Base-by-base conservation (phyloP, 2,329 filamentous ascomycete genomes). In the Sphaerostilbella broomeana region DNA sequence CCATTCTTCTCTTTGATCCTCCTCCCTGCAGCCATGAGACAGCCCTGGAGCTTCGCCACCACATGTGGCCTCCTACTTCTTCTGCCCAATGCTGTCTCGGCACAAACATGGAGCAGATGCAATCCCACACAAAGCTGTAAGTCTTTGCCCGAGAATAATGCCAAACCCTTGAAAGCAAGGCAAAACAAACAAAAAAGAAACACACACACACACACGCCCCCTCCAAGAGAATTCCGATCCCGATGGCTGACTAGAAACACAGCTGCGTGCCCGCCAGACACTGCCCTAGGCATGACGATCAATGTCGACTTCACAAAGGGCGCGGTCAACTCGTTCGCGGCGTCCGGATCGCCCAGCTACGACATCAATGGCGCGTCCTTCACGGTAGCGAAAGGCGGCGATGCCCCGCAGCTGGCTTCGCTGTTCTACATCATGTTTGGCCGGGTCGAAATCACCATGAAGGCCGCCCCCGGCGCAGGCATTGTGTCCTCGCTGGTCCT, bases 341-440 rank as follows among this genome's bases (percentile, higher is more conserved):
- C 81, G 5, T 77, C 75, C 21, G 83, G 85, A 38, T 72, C 69
- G 13, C 79, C 86, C 3, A 79, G 78, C 2, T 97, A 95, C 66
- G 75, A 72, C 58, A 69, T 70, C 18, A 75, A 89, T 57, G 92
- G 92, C 43, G 89, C 76, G 18, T 77, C 76, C 12, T 94, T 98
- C 60, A 88, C 86, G 18, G 81, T 98, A 37, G 64, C 77, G 37
- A 68, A 80, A 55, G 72, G 80, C 35, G 89, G 90, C 42, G 86
- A 98, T 57, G 77, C 87, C 3, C 92, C 92, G 0, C 84, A 90
- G 60, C 77, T 98, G 45, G 75, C 75, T 48, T 94, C 88, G 45
- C 78, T 92, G 54, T 97, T 94, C 77, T 97, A 95, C 72, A 95
- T 98, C 68, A 97, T 98, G 92, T 98, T 95, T 60, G 92, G 92